These are phyloP conservation scores for Fusarium nematophilum DNA, from an alignment of 2,329 filamentous ascomycete genomes.

Conservation along the genomic window DNA sequence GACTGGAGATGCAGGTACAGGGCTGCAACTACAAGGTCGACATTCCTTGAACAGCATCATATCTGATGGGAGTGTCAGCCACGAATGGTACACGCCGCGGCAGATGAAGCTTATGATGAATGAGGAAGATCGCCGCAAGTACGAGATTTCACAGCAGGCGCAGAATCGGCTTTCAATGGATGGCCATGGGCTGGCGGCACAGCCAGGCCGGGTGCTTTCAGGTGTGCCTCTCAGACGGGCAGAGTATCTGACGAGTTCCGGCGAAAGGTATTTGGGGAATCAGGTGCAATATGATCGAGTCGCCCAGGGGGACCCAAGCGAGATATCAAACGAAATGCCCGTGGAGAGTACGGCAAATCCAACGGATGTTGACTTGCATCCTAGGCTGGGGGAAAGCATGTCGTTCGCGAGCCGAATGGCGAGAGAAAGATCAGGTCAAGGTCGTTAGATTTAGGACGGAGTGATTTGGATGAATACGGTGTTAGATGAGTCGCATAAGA, in stretches of 20 bases:
- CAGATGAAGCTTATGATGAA: slow-evolving; percentile 82
- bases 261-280: neutral
- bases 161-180: slow-evolving; percentile 6
- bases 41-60: slow-evolving; percentile 75
- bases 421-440: slow-evolving; percentile 4
- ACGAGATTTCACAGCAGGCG: slow-evolving; percentile 68
- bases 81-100: slow-evolving; percentile 74
- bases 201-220: neutral
- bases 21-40: slow-evolving; percentile 43
- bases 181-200: neutral
- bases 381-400: neutral
- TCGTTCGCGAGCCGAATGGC: slow-evolving; percentile 38
- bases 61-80: slow-evolving; percentile 66
- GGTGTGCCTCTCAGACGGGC: slow-evolving; percentile 18
- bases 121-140: slow-evolving; percentile 80
- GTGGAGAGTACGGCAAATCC: neutral
- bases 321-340: neutral
- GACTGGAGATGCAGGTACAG: slow-evolving; percentile 6
- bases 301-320: neutral
- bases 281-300: slow-evolving; percentile 13
- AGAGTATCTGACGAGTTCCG: neutral
- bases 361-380: neutral
- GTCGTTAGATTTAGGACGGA: neutral
- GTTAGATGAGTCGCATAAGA: slow-evolving; percentile 5
- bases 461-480: neutral